These are phyloP conservation scores for Cutaneotrichosporon spelunceum DNA, from an alignment of 1,284 basidiomycete genomes.

Conservation along the genomic window DNA sequence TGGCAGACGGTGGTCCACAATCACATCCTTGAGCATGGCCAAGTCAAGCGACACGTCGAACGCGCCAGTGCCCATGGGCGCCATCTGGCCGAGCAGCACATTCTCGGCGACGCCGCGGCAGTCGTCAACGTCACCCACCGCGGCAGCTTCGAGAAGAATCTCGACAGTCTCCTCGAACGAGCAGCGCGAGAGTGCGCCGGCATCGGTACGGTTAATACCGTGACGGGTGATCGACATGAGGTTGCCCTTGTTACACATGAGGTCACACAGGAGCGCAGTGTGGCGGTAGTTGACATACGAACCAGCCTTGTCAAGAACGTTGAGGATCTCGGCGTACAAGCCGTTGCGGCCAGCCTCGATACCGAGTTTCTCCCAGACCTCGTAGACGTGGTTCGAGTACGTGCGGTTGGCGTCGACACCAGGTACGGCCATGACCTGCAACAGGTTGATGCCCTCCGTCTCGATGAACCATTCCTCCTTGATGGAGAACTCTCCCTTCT, in stretches of 20 bases:
- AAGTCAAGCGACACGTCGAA: conserved; percentile 96
- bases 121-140: conserved; percentile 95
- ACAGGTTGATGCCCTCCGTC: conserved; percentile 93
- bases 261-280: conserved; percentile 87
- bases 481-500: conserved; percentile 57
- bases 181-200: conserved; percentile 94
- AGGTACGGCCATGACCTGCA: conserved; percentile 88
- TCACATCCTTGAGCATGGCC: conserved; percentile 98
- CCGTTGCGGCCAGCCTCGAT: conserved; percentile 95
- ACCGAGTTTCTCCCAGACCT: conserved; percentile 93
- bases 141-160: conserved; percentile 97
- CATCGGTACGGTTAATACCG: conserved; percentile 97
- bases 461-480: conserved; percentile 92
- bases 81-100: conserved; percentile 97
- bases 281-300: conserved; percentile 99
- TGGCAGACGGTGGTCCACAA: conserved; percentile 91
- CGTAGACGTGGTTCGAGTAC: conserved; percentile 95
- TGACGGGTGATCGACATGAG: conserved; percentile 99
- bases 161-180: conserved; percentile 99
- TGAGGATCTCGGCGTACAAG: conserved; percentile 85
- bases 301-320: conserved; percentile 98
- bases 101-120: conserved; percentile 98
- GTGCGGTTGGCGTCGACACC: conserved; percentile 90
- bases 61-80: conserved; percentile 92
- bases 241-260: conserved; percentile 95